These are phyloP conservation scores for Claviceps monticola DNA, from an alignment of 2,329 filamentous ascomycete species.

Conservation along the genomic window DNA sequence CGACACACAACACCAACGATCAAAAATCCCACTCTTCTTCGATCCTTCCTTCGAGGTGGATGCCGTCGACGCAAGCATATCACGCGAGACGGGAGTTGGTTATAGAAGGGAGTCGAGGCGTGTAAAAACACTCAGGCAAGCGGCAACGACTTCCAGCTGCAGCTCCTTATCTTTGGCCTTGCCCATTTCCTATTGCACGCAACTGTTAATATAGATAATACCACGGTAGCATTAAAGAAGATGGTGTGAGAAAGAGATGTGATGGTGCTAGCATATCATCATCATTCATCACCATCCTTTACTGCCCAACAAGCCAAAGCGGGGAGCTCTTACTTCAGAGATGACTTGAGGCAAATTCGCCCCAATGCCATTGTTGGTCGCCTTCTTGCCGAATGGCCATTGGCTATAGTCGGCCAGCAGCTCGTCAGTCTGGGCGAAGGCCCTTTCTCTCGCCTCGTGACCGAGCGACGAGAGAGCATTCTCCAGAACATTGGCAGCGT, in stretches of 20 bases:
- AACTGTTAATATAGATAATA: not conserved
- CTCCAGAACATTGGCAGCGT: slow-evolving; percentile 94
- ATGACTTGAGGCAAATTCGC: slow-evolving; percentile 85
- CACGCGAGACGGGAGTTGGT: slow-evolving; percentile 8
- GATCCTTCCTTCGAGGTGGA: not conserved
- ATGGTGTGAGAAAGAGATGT: not conserved
- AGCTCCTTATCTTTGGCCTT: slow-evolving; percentile 84
- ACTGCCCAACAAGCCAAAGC: not conserved
- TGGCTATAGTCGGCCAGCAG: slow-evolving; percentile 91
- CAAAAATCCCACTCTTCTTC: not conserved
- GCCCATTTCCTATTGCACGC: slow-evolving; percentile 51
- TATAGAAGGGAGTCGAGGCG: slow-evolving; percentile 90
- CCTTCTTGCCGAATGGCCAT: slow-evolving; percentile 86
- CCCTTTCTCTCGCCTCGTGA: slow-evolving; percentile 85
- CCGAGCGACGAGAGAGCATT: slow-evolving; percentile 91
- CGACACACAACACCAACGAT: not conserved
- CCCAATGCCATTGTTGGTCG: slow-evolving; percentile 66
- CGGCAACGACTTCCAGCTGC: slow-evolving; percentile 92
- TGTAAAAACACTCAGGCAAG: slow-evolving; percentile 94
- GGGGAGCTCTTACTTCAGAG: slow-evolving; percentile 41
- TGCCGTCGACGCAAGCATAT: not conserved
- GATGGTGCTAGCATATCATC: not conserved
- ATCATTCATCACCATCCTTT: not conserved
- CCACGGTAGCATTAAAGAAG: too few species aligned
- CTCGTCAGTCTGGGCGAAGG: slow-evolving; percentile 95